These are phyloP conservation scores for Plenodomus lindquistii DNA, from an alignment of 2,329 filamentous ascomycete species.

Conservation along the genomic window DNA sequence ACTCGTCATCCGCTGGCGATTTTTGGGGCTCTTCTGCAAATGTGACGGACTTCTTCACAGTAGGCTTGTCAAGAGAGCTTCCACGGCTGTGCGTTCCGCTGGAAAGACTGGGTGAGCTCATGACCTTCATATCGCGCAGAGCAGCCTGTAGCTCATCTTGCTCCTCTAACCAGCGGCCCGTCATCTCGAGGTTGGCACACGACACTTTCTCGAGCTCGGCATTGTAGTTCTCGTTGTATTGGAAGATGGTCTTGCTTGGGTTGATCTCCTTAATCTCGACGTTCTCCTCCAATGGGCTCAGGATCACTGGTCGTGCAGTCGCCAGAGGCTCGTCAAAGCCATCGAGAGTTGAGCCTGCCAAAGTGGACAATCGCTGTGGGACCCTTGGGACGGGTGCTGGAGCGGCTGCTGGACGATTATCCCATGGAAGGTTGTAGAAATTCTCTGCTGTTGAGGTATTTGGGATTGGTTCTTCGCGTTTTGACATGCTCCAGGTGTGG, in stretches of 20 bases:
- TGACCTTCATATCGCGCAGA: conserved; percentile 58
- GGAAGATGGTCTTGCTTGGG: conserved; percentile 66
- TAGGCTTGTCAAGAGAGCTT: conserved; percentile 44
- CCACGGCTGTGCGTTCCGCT: conserved; percentile 37
- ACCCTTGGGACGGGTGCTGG: conserved; percentile 18
- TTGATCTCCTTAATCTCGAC: conserved; percentile 59
- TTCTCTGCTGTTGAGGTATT: conserved; percentile 90
- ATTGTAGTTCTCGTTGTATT: conserved; percentile 76
- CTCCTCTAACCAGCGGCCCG: conserved; percentile 81
- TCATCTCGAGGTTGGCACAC: conserved; percentile 78
- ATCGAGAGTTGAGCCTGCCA: conserved; percentile 41
- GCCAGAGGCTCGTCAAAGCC: conserved; percentile 36
- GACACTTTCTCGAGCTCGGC: conserved; percentile 72
- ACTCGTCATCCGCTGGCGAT: conserved; percentile 27
- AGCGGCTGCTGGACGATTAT: conserved; percentile 37
- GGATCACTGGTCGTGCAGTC: conserved; percentile 35
- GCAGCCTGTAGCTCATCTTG: conserved; percentile 77
- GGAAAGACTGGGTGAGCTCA: conserved; percentile 47
- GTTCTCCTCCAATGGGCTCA: conserved; percentile 43
- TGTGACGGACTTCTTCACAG: conserved; percentile 72
- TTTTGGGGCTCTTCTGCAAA: conserved; percentile 59
- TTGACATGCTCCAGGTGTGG: conserved; percentile 74
- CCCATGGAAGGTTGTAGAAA: conserved; percentile 87
- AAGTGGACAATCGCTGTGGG: conserved; percentile 26
- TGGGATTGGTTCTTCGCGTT: conserved; percentile 57